Evolutionary conservation across 345 rosid genomes (phyloP).

Genomic region (Erucastrum elatum): DNA sequence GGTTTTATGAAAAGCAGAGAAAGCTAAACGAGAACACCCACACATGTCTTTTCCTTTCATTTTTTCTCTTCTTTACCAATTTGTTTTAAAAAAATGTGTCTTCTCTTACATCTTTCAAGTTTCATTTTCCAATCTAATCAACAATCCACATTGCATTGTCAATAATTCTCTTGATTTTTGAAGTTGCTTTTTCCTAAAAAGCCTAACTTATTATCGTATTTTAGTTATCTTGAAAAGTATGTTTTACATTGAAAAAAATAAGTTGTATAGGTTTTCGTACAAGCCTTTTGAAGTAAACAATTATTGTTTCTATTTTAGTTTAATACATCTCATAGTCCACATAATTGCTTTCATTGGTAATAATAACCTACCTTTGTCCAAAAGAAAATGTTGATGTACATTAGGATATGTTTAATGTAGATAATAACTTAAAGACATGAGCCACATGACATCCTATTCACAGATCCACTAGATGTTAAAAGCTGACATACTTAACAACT

Average conservation of each 20-base stretch:
- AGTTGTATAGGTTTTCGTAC: neutral
- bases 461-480: conserved; percentile 37
- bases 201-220: neutral
- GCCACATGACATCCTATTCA: conserved; percentile 28
- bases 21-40: neutral
- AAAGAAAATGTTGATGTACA: conserved; percentile 14
- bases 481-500: conserved; percentile 27
- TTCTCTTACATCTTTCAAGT: neutral
- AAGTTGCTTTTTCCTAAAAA: neutral
- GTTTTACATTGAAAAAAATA: neutral
- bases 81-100: conserved; percentile 6
- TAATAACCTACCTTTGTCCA: neutral
- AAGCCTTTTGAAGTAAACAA: neutral
- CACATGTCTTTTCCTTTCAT: neutral
- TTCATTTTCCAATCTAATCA: neutral
- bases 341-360: conserved; percentile 25
- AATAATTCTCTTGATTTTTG: neutral
- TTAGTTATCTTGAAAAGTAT: conserved; percentile 11
- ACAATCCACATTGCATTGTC: conserved; percentile 5
- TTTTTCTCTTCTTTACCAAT: conserved; percentile 10
- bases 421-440: conserved; percentile 4
- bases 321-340: neutral
- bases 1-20: conserved; percentile 35
- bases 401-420: conserved; percentile 2
- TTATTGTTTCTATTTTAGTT: neutral